phyloP scores from a whole-genome alignment of 768 basidiomycete species.

The Podaxis mareebaensis region DNA sequence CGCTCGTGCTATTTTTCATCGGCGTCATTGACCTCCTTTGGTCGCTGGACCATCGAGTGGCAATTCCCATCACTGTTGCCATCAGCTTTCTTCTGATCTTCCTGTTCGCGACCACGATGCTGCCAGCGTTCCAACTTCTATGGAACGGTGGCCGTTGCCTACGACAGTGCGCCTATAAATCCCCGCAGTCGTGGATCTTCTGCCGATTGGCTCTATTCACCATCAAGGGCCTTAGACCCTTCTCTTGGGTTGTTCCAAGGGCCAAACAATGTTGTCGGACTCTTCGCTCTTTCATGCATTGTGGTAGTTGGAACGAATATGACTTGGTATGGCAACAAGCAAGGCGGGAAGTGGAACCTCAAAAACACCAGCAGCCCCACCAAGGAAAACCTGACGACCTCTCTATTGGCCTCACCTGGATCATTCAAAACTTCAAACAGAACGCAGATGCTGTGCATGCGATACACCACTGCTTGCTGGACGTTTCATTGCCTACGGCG shows the following conservation, averaged over 20 bases:
- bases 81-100: slow-evolving; percentile 23
- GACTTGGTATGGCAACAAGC: slow-evolving; percentile 3
- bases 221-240: slow-evolving; percentile 1
- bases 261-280: neutral
- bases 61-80: slow-evolving; percentile 20
- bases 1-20: slow-evolving; percentile 31
- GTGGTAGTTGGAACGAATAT: slow-evolving; percentile 1
- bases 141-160: neutral
- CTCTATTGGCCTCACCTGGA: slow-evolving; percentile 3
- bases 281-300: neutral
- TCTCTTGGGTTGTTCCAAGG: neutral
- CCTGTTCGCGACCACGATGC: slow-evolving; percentile 23
- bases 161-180: slow-evolving; percentile 27
- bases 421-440: slow-evolving; percentile 3
- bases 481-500: slow-evolving; percentile 1
- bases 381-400: neutral
- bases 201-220: slow-evolving; percentile 18
- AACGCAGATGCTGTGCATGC: neutral
- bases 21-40: slow-evolving; percentile 31
- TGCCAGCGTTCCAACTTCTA: slow-evolving; percentile 25
- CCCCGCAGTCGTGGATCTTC: slow-evolving; percentile 28
- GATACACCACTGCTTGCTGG: slow-evolving; percentile 3
- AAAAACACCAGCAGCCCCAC: neutral
- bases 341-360: neutral
- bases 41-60: slow-evolving; percentile 23